A percentile compares a stretch with the other conserved stretches of the same genome.
Conservation (phyloP, 495 filamentous ascomycete genomes). For the Xylaria longipes region DNA sequence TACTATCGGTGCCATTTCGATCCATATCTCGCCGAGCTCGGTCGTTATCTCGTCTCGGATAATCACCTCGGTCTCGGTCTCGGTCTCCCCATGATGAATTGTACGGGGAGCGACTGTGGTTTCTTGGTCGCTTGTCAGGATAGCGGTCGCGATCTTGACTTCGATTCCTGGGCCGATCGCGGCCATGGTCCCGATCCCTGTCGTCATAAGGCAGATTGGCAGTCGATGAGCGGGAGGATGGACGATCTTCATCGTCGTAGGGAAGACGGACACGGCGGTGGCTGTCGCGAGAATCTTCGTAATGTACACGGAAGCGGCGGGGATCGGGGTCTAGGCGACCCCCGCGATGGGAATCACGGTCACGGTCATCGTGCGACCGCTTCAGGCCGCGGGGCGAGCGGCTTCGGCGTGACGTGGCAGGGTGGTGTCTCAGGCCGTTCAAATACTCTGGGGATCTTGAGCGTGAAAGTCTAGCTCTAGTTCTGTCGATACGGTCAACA, state of each 20-base stretch:
- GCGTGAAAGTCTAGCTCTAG: conserved; percentile 68
- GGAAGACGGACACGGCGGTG: conserved; percentile 53
- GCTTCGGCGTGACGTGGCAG: conserved; percentile 57
- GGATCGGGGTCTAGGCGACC: conserved; percentile 56
- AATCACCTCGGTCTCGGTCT: conserved; percentile 51
- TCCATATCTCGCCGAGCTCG: conserved; percentile 35
- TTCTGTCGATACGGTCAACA: conserved; percentile 74
- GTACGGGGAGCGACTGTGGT: conserved; percentile 71
- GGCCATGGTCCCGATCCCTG: conserved; percentile 46
- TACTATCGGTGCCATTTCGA: conserved; percentile 26
- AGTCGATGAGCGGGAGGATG: conserved; percentile 55
- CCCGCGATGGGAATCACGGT: conserved; percentile 60
- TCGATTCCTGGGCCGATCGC: conserved; percentile 35
- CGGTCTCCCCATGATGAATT: conserved; percentile 40
- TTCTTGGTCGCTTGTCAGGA: conserved; percentile 67
- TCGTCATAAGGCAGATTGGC: conserved; percentile 60
- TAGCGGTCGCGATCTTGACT: conserved; percentile 46
- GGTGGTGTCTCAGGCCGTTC: conserved; percentile 75
- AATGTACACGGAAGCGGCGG: conserved; percentile 65
- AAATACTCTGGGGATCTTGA: conserved; percentile 78
- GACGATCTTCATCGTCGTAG: conserved; percentile 73
- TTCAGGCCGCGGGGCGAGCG: conserved; percentile 66
- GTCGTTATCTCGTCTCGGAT: conserved; percentile 30
- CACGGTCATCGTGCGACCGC: conserved; percentile 64
- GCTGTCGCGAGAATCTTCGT: conserved; percentile 60